Evolutionary conservation across 2,329 filamentous ascomycete genomes (phyloP).

Genomic region (Hypoxylon sp.): DNA sequence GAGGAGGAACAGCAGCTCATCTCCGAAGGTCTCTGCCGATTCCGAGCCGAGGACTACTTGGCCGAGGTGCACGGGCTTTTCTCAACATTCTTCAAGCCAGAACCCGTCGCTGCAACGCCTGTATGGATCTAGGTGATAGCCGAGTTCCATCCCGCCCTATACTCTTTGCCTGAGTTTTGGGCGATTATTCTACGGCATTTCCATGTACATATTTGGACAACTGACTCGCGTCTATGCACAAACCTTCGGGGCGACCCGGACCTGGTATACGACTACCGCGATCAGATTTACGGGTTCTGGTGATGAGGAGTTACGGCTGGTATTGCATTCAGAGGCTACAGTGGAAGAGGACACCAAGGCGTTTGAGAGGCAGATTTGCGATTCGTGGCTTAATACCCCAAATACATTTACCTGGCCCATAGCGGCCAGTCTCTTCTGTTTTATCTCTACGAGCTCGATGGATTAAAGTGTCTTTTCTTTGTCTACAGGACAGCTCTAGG

Average conservation of each 20-base stretch:
- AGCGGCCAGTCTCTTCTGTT: slow-evolving; percentile 31
- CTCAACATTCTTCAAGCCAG: slow-evolving; percentile 62
- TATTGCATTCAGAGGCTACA: slow-evolving; percentile 24
- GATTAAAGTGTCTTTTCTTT: neutral
- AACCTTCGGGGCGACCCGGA: slow-evolving; percentile 12
- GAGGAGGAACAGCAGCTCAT: slow-evolving; percentile 77
- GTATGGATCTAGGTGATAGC: slow-evolving; percentile 58
- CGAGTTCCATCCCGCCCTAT: slow-evolving; percentile 7
- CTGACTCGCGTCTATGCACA: slow-evolving; percentile 29
- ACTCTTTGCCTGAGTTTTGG: slow-evolving; percentile 18
- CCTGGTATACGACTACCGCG: slow-evolving; percentile 12
- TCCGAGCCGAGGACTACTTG: slow-evolving; percentile 84
- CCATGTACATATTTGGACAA: slow-evolving; percentile 47
- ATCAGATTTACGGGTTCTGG: slow-evolving; percentile 28
- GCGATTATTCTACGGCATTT: slow-evolving; percentile 38
- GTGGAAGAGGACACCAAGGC: slow-evolving; percentile 28
- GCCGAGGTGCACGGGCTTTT: slow-evolving; percentile 78
- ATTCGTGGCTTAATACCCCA: slow-evolving; percentile 34
- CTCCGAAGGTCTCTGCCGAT: slow-evolving; percentile 74
- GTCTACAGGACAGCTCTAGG: slow-evolving; percentile 22
- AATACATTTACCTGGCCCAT: slow-evolving; percentile 22
- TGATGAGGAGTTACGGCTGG: slow-evolving; percentile 30
- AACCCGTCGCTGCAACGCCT: slow-evolving; percentile 45
- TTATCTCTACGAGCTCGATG: slow-evolving; percentile 8
- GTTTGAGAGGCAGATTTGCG: slow-evolving; percentile 34